Percentiles rank a stretch among this genome's conserved stretches.
phyloP scores from a whole-genome alignment of 2,329 filamentous ascomycete genomes.

The Monosporascus cannonballus region DNA sequence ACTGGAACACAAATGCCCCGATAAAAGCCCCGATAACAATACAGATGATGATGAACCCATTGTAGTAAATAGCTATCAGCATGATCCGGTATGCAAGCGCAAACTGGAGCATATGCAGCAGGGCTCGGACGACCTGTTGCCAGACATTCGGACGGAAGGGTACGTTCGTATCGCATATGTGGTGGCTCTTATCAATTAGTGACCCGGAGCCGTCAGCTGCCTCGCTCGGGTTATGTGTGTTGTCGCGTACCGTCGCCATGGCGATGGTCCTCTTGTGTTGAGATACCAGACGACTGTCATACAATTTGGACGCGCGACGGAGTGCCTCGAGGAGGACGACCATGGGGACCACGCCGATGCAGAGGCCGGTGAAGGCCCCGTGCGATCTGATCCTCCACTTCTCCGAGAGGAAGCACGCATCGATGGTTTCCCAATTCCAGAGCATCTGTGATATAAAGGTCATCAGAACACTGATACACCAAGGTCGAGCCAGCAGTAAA shows the following conservation, averaged over 20 bases:
- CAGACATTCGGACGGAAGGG: conserved; percentile 51
- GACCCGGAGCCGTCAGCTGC: conserved; percentile 9
- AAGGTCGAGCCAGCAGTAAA: neutral
- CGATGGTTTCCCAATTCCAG: conserved; percentile 73
- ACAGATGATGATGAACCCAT: conserved; percentile 73
- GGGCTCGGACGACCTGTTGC: conserved; percentile 61
- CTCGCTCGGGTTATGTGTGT: neutral
- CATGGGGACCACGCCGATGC: conserved; percentile 71
- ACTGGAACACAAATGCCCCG: conserved; percentile 68
- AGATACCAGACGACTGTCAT: conserved; percentile 59
- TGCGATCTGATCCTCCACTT: conserved; percentile 67
- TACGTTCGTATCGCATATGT: conserved; percentile 3
- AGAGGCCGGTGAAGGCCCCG: conserved; percentile 72
- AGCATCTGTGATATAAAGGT: conserved; percentile 52
- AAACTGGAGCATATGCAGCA: conserved; percentile 67
- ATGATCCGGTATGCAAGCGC: conserved; percentile 75
- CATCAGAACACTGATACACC: no score
- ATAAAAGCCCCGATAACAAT: conserved; percentile 73
- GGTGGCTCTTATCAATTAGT: conserved; percentile 10
- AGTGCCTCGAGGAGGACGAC: conserved; percentile 68
- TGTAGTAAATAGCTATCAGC: conserved; percentile 58
- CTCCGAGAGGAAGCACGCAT: conserved; percentile 64
- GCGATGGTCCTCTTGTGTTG: conserved; percentile 27
- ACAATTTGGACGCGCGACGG: conserved; percentile 63
- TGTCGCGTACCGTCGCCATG: conserved; percentile 5